phyloP scores from a whole-genome alignment of 441 rosid species.

The Sinapis alba region DNA sequence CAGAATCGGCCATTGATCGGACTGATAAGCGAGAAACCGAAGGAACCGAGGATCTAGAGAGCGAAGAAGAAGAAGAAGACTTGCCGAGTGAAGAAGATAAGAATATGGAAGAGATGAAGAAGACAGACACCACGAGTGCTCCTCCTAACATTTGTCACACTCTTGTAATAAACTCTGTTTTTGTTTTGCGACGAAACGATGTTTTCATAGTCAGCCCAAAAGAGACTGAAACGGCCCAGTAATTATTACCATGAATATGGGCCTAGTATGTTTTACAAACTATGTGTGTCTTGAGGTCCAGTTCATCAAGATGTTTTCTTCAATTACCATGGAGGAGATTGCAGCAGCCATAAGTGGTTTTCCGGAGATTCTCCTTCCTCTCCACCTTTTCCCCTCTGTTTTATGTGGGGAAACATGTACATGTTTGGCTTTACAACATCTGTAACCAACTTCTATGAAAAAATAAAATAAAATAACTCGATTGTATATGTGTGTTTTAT shows the following conservation, averaged over 20 bases:
- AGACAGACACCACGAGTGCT: background rate
- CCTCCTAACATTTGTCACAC: background rate
- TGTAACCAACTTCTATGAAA: no score
- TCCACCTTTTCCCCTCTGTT: no score
- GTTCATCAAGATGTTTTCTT: no score
- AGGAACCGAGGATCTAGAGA: slow-evolving; percentile 32
- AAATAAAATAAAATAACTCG: no score
- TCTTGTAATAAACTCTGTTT: background rate
- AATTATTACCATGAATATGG: fast-evolving
- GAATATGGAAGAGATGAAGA: slow-evolving; percentile 46
- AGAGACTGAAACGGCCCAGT: background rate
- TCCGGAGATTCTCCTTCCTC: no score
- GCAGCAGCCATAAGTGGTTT: no score
- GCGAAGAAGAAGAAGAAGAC: slow-evolving; percentile 26
- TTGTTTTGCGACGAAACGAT: background rate
- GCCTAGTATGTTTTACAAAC: no score
- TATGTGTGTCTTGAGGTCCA: no score
- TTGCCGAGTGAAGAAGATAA: slow-evolving; percentile 36
- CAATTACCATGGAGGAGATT: no score
- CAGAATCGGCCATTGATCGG: slow-evolving; percentile 76
- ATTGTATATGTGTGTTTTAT: no score
- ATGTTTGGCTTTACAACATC: no score
- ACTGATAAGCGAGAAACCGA: slow-evolving; percentile 41
- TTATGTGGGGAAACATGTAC: no score
- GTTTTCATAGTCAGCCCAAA: background rate